Conservation (phyloP, 2,329 filamentous ascomycete genomes). For the Apiospora marii region DNA sequence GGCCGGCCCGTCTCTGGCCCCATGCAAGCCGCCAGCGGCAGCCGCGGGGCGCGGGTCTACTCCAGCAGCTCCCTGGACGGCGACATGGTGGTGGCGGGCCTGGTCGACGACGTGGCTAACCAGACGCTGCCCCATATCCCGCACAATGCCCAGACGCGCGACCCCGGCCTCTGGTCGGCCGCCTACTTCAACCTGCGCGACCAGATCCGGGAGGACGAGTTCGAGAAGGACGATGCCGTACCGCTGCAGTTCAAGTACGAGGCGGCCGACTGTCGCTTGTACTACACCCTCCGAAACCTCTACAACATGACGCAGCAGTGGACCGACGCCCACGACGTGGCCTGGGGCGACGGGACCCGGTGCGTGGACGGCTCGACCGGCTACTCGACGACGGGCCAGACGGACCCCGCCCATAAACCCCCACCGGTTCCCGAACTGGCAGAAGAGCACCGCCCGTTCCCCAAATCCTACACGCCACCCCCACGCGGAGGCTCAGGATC, state of each 20-base stretch:
- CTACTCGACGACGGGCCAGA: conserved; percentile 19
- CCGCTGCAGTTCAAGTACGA: conserved; percentile 69
- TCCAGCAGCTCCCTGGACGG: conserved; percentile 31
- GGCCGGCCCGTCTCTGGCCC: conserved; percentile 61
- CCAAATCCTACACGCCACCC: neutral
- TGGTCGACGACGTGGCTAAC: conserved; percentile 20
- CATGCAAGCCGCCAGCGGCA: conserved; percentile 72
- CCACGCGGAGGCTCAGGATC: accelerated
- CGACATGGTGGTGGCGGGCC: conserved; percentile 27
- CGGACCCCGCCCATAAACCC: neutral
- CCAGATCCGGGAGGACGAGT: conserved; percentile 33
- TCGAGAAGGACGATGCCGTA: conserved; percentile 28
- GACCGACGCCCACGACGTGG: conserved; percentile 50
- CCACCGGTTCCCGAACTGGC: neutral
- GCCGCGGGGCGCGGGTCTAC: conserved; percentile 58
- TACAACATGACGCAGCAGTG: conserved; percentile 60
- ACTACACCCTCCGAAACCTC: conserved; percentile 62
- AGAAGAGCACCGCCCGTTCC: neutral
- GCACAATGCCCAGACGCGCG: conserved; percentile 10
- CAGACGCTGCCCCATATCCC: conserved; percentile 29
- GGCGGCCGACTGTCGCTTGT: conserved; percentile 67
- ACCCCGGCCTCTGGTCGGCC: conserved; percentile 31
- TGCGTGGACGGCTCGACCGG: conserved; percentile 32
- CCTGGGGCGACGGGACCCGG: conserved; percentile 25
- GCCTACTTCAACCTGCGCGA: conserved; percentile 38